These are phyloP conservation scores for Metschnikowia shivogae DNA, from an alignment of 805 yeast genomes.

Conservation along the genomic window DNA sequence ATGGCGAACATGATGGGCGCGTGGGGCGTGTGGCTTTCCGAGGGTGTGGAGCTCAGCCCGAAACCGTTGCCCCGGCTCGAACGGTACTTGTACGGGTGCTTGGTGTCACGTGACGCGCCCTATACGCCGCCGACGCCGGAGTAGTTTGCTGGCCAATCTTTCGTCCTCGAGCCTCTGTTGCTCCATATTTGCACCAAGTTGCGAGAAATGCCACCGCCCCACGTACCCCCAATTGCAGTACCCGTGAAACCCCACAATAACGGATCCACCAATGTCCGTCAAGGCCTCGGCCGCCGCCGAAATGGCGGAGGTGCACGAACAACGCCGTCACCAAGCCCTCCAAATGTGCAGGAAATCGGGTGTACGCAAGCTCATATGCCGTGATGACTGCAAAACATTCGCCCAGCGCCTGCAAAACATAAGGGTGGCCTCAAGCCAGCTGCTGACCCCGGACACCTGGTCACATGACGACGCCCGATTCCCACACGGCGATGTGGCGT, in stretches of 20 bases:
- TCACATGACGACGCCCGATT: slow-evolving; percentile 39
- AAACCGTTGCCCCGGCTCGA: slow-evolving; percentile 53
- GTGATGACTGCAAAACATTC: slow-evolving; percentile 52
- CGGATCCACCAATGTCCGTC: slow-evolving; percentile 40
- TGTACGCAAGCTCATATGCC: slow-evolving; percentile 52
- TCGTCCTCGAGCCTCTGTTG: slow-evolving; percentile 21
- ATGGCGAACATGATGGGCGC: slow-evolving; percentile 96
- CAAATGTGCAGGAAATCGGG: slow-evolving; percentile 48
- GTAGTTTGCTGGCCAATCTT: background rate
- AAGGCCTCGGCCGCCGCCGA: slow-evolving; percentile 46
- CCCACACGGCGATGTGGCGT: slow-evolving; percentile 51
- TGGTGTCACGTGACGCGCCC: slow-evolving; percentile 15
- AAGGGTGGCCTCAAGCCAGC: slow-evolving; percentile 29
- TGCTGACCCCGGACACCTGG: slow-evolving; percentile 27
- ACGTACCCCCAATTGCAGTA: slow-evolving; percentile 32
- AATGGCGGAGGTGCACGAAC: slow-evolving; percentile 41
- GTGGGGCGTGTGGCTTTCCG: slow-evolving; percentile 74
- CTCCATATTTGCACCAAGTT: slow-evolving; percentile 41
- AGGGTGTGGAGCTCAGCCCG: slow-evolving; percentile 63
- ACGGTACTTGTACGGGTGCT: slow-evolving; percentile 31
- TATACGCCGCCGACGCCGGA: slow-evolving; percentile 14
- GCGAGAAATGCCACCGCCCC: slow-evolving; percentile 31
- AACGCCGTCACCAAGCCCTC: slow-evolving; percentile 48
- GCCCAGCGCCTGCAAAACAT: slow-evolving; percentile 45
- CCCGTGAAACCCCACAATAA: slow-evolving; percentile 39